Percentiles rank a stretch among this genome's conserved stretches.
phyloP scores from a whole-genome alignment of 805 yeast species.

The Metschnikowia cerradonensis region DNA sequence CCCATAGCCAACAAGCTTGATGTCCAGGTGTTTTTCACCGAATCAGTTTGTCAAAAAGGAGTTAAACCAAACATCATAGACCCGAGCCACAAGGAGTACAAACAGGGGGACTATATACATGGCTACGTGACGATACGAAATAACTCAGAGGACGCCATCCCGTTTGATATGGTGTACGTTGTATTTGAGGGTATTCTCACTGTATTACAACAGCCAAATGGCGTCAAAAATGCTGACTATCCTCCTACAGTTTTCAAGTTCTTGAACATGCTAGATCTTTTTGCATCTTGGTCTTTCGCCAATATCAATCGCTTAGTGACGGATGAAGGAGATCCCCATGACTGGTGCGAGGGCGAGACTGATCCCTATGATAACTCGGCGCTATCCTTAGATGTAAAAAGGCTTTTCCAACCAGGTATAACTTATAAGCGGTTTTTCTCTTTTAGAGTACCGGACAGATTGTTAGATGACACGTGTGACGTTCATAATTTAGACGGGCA shows the following conservation, averaged over 20 bases:
- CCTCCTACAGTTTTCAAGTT: conserved; percentile 34
- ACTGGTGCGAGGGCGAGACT: conserved; percentile 44
- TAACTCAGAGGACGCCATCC: conserved; percentile 27
- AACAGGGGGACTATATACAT: conserved; percentile 41
- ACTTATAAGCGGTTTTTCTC: conserved; percentile 42
- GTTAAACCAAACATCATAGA: conserved; percentile 32
- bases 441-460: conserved; percentile 38
- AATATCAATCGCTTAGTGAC: conserved; percentile 29
- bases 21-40: conserved; percentile 34
- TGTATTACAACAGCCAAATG: conserved; percentile 24
- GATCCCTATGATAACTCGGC: conserved; percentile 38
- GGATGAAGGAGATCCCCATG: conserved; percentile 31
- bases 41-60: conserved; percentile 38
- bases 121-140: conserved; percentile 40
- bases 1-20: conserved; percentile 24
- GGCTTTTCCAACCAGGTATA: conserved; percentile 33
- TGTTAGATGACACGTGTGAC: conserved; percentile 39
- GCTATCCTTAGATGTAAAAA: conserved; percentile 34
- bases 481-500: conserved; percentile 32
- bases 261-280: conserved; percentile 40
- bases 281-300: conserved; percentile 44
- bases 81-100: conserved; percentile 29
- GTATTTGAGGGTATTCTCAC: conserved; percentile 38
- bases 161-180: conserved; percentile 43
- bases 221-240: conserved; percentile 20